Conservation (phyloP, 192 early-diverging fungal genomes). For the Backusella macrospora region DNA sequence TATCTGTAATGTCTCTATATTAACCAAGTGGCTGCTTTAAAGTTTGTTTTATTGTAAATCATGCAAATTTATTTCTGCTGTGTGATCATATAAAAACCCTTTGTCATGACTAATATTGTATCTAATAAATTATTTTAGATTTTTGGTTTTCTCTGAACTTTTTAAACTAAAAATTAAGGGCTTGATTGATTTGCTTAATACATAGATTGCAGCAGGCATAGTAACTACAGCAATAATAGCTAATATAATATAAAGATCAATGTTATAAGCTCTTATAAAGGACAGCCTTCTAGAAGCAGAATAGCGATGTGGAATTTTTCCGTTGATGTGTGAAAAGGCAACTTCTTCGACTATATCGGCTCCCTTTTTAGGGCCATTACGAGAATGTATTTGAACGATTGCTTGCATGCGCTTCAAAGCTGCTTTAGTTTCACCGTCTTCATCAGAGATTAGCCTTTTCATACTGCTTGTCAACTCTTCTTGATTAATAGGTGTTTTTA, state of each 20-base stretch:
- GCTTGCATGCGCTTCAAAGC: neutral
- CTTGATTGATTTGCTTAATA: neutral
- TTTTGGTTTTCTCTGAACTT: neutral
- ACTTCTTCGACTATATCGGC: slow-evolving; percentile 34
- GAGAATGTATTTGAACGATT: slow-evolving; percentile 21
- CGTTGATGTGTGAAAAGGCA: slow-evolving; percentile 1
- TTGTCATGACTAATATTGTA: too few species aligned
- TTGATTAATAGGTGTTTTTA: neutral
- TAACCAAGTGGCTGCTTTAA: too few species aligned
- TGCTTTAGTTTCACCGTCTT: neutral
- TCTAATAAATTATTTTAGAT: too few species aligned
- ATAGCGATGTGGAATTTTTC: slow-evolving; percentile 21
- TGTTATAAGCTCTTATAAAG: slow-evolving; percentile 21
- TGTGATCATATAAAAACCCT: too few species aligned
- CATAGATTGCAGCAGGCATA: neutral
- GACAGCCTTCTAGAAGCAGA: slow-evolving; percentile 24
- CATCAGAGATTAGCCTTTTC: neutral
- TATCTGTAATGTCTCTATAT: too few species aligned
- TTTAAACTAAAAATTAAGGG: neutral
- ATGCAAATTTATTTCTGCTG: too few species aligned
- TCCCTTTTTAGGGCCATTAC: neutral
- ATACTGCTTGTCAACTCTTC: neutral
- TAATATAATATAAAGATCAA: slow-evolving; percentile 20
- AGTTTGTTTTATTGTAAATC: too few species aligned
- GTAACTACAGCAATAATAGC: neutral